Conservation (phyloP, 2,329 filamentous ascomycete genomes). For the Penicillium sp. region DNA sequence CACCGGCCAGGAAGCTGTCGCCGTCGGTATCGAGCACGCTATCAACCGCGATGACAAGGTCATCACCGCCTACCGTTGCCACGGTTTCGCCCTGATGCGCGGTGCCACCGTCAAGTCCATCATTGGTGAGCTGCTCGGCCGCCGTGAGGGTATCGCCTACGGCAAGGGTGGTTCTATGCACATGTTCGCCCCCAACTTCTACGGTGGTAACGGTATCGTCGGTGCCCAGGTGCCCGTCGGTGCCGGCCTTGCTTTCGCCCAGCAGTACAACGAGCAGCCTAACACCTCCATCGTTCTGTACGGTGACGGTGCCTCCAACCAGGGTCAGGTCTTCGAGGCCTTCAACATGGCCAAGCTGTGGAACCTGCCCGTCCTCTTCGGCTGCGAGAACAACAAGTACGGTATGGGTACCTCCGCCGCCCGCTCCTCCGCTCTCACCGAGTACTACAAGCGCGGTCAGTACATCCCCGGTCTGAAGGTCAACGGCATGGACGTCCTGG, state of each 20-base stretch:
- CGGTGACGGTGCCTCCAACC: slow-evolving; percentile 97
- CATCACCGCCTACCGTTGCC: slow-evolving; percentile 98
- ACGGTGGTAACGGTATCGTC: slow-evolving; percentile 98
- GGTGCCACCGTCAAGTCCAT: slow-evolving; percentile 87
- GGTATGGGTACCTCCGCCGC: slow-evolving; percentile 98
- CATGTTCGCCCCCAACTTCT: slow-evolving; percentile 99
- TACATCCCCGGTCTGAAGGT: slow-evolving; percentile 99
- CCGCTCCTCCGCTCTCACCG: slow-evolving; percentile 91
- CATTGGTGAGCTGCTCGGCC: slow-evolving; percentile 92
- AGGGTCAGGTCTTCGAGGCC: slow-evolving; percentile 98
- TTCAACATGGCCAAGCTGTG: slow-evolving; percentile 99
- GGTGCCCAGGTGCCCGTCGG: slow-evolving; percentile 98
- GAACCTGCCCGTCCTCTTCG: slow-evolving; percentile 93
- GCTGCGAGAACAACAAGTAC: slow-evolving; percentile 99
- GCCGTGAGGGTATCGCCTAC: slow-evolving; percentile 94
- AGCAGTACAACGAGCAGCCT: slow-evolving; percentile 88
- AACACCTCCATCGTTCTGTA: slow-evolving; percentile 88
- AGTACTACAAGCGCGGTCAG: slow-evolving; percentile 99
- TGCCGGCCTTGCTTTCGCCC: slow-evolving; percentile 93
- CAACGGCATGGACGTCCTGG: slow-evolving; percentile 99
- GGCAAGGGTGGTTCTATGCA: slow-evolving; percentile 99
- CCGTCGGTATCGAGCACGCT: slow-evolving; percentile 94
- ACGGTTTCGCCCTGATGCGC: slow-evolving; percentile 97
- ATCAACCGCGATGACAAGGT: slow-evolving; percentile 89
- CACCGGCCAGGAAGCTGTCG: slow-evolving; percentile 95